Conservation (phyloP, 345 rosid genomes). For the Lepidium sativum region DNA sequence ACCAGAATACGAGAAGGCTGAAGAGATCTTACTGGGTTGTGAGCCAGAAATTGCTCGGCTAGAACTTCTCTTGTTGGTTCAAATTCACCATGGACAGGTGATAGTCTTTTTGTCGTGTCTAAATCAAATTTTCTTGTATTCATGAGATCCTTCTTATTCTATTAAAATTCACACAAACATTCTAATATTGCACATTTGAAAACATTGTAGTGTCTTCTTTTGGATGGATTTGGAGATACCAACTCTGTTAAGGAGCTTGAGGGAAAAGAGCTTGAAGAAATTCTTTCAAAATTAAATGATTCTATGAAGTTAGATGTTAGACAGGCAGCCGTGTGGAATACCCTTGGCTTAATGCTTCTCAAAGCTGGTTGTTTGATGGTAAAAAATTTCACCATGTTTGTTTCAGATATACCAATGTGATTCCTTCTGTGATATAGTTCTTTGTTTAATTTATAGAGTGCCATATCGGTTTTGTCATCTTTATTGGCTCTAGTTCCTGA, state of each 20-base stretch:
- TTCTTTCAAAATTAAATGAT: slow-evolving; percentile 63
- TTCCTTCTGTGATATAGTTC: slow-evolving; percentile 13
- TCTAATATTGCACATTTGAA: slow-evolving; percentile 1
- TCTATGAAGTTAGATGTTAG: slow-evolving; percentile 66
- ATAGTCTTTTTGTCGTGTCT: slow-evolving; percentile 16
- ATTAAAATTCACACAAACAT: not conserved
- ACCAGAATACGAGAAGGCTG: slow-evolving; percentile 81
- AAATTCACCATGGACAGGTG: slow-evolving; percentile 97
- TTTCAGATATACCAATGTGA: slow-evolving; percentile 2
- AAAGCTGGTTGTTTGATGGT: slow-evolving; percentile 87
- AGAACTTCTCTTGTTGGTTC: slow-evolving; percentile 84
- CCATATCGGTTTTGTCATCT: slow-evolving; percentile 65
- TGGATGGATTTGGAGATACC: slow-evolving; percentile 54
- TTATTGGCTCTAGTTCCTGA: slow-evolving; percentile 51
- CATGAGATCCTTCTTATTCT: not conserved
- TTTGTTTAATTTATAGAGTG: slow-evolving; percentile 43
- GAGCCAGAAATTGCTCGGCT: slow-evolving; percentile 86
- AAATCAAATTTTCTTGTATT: not conserved
- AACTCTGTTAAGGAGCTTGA: slow-evolving; percentile 71
- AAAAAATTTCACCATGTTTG: slow-evolving; percentile 11
- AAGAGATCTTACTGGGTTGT: slow-evolving; percentile 67
- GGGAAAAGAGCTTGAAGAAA: slow-evolving; percentile 63
- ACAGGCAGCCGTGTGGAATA: slow-evolving; percentile 82
- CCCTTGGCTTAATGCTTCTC: slow-evolving; percentile 75
- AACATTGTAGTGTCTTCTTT: slow-evolving; percentile 60